phyloP scores from a whole-genome alignment of 345 rosid genomes.

The Laguncularia racemosa region DNA sequence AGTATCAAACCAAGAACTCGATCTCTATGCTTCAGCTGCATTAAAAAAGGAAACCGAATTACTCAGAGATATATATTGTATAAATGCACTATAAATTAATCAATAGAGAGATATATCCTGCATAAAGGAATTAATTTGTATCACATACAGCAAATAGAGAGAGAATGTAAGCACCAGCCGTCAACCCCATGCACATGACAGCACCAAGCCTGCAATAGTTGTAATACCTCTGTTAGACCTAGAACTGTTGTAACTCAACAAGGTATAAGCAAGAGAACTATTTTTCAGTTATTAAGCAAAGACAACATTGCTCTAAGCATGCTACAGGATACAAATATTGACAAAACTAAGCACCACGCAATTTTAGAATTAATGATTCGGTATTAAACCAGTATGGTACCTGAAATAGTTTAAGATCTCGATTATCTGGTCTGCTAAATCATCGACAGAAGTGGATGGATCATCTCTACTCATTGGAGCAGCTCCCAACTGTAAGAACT shows the following conservation, averaged over 20 bases:
- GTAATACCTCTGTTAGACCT: slow-evolving; percentile 6
- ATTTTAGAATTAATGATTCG: slow-evolving; percentile 1
- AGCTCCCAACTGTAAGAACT: slow-evolving; percentile 91
- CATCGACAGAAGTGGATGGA: slow-evolving; percentile 50
- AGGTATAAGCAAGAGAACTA: background rate
- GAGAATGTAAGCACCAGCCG: slow-evolving; percentile 88
- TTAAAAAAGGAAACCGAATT: background rate
- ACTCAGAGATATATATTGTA: background rate
- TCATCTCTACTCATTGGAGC: slow-evolving; percentile 43
- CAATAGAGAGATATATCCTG: background rate
- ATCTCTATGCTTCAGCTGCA: slow-evolving; percentile 84
- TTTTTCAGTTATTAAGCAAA: background rate
- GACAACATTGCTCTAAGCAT: background rate
- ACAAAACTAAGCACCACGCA: background rate
- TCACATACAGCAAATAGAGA: slow-evolving; percentile 73
- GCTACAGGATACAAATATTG: background rate
- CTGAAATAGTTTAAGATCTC: slow-evolving; percentile 84
- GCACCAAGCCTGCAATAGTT: slow-evolving; percentile 50
- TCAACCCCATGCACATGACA: slow-evolving; percentile 93
- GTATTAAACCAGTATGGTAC: slow-evolving; percentile 15
- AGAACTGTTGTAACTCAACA: slow-evolving; percentile 7
- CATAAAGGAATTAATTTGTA: background rate
- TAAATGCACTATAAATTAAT: background rate
- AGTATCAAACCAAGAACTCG: slow-evolving; percentile 93
- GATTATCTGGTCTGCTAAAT: slow-evolving; percentile 72